Evolutionary conservation across 495 filamentous ascomycete genomes (phyloP).

Genomic region (Cudoniella acicularis): DNA sequence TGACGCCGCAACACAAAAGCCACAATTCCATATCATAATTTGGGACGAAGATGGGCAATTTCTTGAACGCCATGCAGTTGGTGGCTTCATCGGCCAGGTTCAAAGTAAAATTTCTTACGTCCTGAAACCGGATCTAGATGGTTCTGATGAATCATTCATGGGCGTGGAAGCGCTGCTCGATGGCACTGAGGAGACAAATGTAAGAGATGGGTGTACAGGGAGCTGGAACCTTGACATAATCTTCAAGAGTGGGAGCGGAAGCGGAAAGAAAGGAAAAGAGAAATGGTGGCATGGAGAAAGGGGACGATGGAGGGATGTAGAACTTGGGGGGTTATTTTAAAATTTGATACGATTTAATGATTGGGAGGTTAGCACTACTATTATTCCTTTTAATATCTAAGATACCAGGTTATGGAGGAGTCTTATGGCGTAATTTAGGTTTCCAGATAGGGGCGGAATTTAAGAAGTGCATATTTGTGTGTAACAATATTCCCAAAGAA

Average conservation of each 20-base stretch:
- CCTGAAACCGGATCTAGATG: constrained; percentile 53
- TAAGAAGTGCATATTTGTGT: too few species aligned
- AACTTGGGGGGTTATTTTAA: not conserved
- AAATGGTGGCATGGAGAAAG: not conserved
- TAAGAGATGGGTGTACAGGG: constrained; percentile 48
- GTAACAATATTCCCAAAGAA: too few species aligned
- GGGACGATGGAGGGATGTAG: constrained; percentile 7
- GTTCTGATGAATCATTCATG: constrained; percentile 53
- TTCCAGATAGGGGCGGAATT: too few species aligned
- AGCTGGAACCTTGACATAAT: constrained; percentile 44
- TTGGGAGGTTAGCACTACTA: not conserved
- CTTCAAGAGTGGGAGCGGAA: not conserved
- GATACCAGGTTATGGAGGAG: not conserved
- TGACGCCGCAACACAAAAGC: constrained; percentile 47
- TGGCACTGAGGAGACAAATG: constrained; percentile 25
- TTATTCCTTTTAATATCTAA: not conserved
- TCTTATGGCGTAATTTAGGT: not conserved
- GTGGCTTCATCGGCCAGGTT: constrained; percentile 55
- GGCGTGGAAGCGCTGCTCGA: constrained; percentile 36
- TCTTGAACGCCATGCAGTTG: constrained; percentile 45
- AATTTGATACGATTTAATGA: not conserved
- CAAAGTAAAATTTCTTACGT: constrained; percentile 55
- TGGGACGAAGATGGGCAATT: constrained; percentile 36
- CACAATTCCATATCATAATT: constrained; percentile 53
- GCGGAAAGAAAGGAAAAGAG: not conserved